Evolutionary conservation across 2,329 filamentous ascomycete species (phyloP), one percentile per base, ranked within the genome.

Genomic region (Phyllosticta citrichinensis): DNA sequence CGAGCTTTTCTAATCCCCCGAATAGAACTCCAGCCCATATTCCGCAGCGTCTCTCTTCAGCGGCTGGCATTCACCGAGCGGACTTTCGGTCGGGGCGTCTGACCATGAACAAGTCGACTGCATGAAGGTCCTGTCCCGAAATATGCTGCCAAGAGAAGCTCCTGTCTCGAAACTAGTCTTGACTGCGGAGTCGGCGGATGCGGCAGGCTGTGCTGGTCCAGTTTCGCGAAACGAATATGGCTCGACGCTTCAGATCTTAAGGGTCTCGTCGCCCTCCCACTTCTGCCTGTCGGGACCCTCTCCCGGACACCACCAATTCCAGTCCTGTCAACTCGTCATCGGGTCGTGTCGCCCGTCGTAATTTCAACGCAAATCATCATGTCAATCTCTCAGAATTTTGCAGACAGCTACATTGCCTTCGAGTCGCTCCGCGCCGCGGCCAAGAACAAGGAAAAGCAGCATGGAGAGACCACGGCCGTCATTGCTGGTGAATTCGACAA

Each of bases 401-500:
- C 40, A 8, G 40, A 47, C 17, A 47, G 40, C 40, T 47, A 47
- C 17, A n/a, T 47, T n/a, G 40, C 17, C 12, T 47, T 47, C 8
- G 40, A 47, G 40, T n/a, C 40, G 17, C 40, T 47, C 14, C 40
- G 14, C 8, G 40, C 40, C 2, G 40, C 40, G 5, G 40, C 40
- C 14, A 47, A 47, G 6, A 14, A 47, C 40, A 47, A 47, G 17
- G 40, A 47, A 47, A 47, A 47, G n/a, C 40, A 47, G 2, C 14
- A 47, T 8, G 40, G 40, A 47, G 40, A 47, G 40, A n/a, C 14
- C 2, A 47, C n/a, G 40, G 17, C 40, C 40, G n/a, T 47, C 17
- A 47, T 47, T 47, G 40, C 40, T 5, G 40, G 40, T 5, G 65
- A 67, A 30, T 62, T 66, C 25, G 65, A 66, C 33, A 61, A 62